A percentile compares a stretch with the other conserved stretches of the same genome.
Evolutionary conservation across 2,329 filamentous ascomycete genomes (phyloP).

Genomic region (Apiospora arundinis): DNA sequence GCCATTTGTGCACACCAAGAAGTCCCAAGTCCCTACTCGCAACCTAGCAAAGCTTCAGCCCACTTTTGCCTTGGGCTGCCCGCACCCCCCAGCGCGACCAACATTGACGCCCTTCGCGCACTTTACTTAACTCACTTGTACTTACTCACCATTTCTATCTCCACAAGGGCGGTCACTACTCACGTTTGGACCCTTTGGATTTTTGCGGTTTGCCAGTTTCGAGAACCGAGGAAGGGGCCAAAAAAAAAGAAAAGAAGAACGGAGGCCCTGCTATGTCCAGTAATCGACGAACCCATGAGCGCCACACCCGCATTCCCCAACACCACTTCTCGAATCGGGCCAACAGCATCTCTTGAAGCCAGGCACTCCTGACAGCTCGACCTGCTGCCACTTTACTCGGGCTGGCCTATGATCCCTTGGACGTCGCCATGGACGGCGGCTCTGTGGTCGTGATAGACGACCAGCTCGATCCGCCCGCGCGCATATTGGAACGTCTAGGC

Average conservation of each 20-base stretch:
- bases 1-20: neutral
- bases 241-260: neutral
- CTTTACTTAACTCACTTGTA: constrained; percentile 16
- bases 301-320: constrained; percentile 16
- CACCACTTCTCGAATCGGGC: constrained; percentile 12
- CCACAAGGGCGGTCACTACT: constrained; percentile 16
- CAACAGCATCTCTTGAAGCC: neutral
- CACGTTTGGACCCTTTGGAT: constrained; percentile 16
- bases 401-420: constrained; percentile 19
- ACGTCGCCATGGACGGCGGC: constrained; percentile 43
- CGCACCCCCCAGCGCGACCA: constrained; percentile 18
- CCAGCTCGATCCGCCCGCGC: constrained; percentile 67
- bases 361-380: neutral
- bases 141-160: constrained; percentile 16
- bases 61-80: constrained; percentile 16
- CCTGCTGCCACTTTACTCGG: constrained; percentile 2
- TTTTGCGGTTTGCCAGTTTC: constrained; percentile 16
- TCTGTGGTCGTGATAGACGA: constrained; percentile 57
- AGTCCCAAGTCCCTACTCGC: neutral
- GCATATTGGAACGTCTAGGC: constrained; percentile 74
- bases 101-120: constrained; percentile 13
- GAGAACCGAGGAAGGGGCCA: constrained; percentile 17
- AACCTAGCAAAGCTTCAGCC: neutral
- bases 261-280: constrained; percentile 15
- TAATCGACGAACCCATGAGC: constrained; percentile 20